Evolutionary conservation across 441 rosid genomes (phyloP), one percentile per base, ranked within the genome.

Genomic region (Flueggea neowawraea): DNA sequence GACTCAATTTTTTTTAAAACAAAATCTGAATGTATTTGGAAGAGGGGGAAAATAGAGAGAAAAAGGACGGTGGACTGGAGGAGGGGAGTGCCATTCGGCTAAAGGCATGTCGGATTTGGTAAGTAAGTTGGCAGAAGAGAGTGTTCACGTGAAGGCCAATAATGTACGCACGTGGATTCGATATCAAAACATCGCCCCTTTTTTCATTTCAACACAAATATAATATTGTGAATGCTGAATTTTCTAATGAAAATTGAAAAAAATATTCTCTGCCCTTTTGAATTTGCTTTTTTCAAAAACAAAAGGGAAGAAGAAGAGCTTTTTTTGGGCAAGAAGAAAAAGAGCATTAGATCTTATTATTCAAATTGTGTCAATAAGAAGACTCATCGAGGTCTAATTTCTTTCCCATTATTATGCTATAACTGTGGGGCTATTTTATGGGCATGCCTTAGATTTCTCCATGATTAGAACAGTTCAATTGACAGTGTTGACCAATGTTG

Each of bases 71-170:
- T 36, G 41, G 9, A 36, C n/a, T n/a, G 41, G 41, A 4, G 50
- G n/a, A n/a, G n/a, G 50, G 10, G 6, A 56, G 0, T 36, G 16
- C 10, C 12, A 32, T 60, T 48, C 45, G 41, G 43, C 32, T 15
- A 53, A 61, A 14, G 48, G 48, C 62, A 17, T 63, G 80, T 60
- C 41, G 50, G n/a, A 47, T 47, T 47, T 47, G n/a, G 50, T 10
- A 47, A 47, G 2, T 47, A 47, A 47, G n/a, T 10, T 10, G 50
- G n/a, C 50, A 47, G 12, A 47, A 0, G 50, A 4, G 67, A 57
- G 55, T 43, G 66, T 77, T 70, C 87, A 80, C 84, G 80, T 78
- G 85, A 80, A 76, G 65, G 54, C 69, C 79, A 83, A 80, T 83
- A 71, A 83, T 78, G 78, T 41, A 49, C 69, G 70, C 77, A 73